phyloP scores from a whole-genome alignment of 345 rosid species.

The Eucalyptus decipiens region DNA sequence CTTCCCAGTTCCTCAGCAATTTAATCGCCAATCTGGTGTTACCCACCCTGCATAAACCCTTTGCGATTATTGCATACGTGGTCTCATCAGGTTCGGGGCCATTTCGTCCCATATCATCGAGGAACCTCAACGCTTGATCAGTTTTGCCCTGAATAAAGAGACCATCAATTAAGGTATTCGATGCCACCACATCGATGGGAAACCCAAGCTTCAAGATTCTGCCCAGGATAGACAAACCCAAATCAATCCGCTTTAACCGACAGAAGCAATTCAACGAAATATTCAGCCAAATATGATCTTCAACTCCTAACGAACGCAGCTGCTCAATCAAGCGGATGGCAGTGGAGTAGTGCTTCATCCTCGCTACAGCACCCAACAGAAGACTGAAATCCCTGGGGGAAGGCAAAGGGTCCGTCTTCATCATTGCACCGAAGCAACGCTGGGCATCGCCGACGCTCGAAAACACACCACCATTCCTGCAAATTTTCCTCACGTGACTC shows the following conservation, averaged over 20 bases:
- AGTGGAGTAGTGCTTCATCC: not conserved
- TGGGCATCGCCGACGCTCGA: not conserved
- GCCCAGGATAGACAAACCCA: not conserved
- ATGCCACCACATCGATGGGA: not conserved
- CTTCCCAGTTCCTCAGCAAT: not conserved
- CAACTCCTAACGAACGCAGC: not conserved
- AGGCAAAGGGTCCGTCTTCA: not conserved
- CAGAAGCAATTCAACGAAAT: not conserved
- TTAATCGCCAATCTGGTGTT: not conserved
- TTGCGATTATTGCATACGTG: not conserved
- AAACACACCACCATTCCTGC: not conserved
- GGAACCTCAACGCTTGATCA: not conserved
- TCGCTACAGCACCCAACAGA: not conserved
- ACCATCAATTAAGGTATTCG: not conserved
- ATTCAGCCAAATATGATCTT: accelerated
- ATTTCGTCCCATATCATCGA: not conserved
- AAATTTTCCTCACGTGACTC: not conserved
- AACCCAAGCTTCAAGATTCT: not conserved
- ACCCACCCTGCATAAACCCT: not conserved
- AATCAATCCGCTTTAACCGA: not conserved
- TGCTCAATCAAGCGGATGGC: not conserved
- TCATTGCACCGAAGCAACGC: not conserved
- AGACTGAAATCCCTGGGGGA: not conserved
- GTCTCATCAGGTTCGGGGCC: not conserved
- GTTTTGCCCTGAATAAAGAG: not conserved